phyloP scores from a whole-genome alignment of 345 rosid species.

The Salix koriyanagi region DNA sequence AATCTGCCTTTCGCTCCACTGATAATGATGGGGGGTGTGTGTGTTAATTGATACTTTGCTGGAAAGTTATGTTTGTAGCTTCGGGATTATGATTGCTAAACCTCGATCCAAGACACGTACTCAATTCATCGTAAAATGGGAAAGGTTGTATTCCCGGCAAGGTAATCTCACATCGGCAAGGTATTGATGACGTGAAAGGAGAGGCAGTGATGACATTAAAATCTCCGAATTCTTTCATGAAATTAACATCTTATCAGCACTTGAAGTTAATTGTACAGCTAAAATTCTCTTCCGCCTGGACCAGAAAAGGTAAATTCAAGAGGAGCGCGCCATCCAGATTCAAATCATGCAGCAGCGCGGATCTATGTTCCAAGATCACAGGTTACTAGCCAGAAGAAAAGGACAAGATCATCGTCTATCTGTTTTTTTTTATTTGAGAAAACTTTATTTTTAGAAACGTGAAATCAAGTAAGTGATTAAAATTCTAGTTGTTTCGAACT shows the following conservation, averaged over 20 bases:
- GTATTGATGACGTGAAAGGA: not conserved
- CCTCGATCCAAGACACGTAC: not conserved
- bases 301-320: not conserved
- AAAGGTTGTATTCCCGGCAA: not conserved
- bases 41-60: not conserved
- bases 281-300: not conserved
- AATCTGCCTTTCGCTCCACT: too few species aligned
- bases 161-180: not conserved
- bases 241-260: not conserved
- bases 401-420: not conserved
- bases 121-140: not conserved
- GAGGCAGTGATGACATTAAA: not conserved
- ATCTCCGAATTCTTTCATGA: not conserved
- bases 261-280: not conserved
- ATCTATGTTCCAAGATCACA: not conserved
- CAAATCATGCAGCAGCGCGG: not conserved
- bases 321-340: not conserved
- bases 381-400: not conserved
- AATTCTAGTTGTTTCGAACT: fast-evolving
- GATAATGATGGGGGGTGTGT: not conserved
- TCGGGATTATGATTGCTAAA: not conserved
- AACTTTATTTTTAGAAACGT: fast-evolving
- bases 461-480: fast-evolving
- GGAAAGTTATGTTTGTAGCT: not conserved
- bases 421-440: too few species aligned